Conservation (phyloP, 495 filamentous ascomycete genomes). For the Cetradonia linearis region DNA sequence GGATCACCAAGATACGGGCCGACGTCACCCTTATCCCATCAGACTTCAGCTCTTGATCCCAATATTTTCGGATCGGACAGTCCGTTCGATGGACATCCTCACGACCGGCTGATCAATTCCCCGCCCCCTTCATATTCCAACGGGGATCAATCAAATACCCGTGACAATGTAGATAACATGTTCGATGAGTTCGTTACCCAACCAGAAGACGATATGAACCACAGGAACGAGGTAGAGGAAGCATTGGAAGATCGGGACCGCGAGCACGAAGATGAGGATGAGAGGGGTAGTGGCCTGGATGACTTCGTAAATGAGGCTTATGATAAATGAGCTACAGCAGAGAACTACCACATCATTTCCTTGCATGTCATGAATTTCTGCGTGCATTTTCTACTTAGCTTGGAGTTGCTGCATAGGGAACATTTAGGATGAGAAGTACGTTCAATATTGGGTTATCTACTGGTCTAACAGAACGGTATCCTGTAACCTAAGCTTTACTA, state of each 20-base stretch:
- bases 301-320: constrained; percentile 16
- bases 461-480: background rate
- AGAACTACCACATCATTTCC: background rate
- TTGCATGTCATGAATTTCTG: constrained; percentile 3
- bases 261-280: constrained; percentile 24
- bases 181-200: constrained; percentile 26
- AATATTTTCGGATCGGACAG: constrained; percentile 21
- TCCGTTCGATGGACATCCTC: constrained; percentile 19
- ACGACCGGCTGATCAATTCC: constrained; percentile 13
- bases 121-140: constrained; percentile 12
- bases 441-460: background rate
- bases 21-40: constrained; percentile 20
- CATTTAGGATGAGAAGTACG: constrained; percentile 2
- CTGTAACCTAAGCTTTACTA: background rate
- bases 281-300: constrained; percentile 9
- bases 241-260: constrained; percentile 23
- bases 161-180: constrained; percentile 22
- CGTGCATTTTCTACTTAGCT: constrained; percentile 7
- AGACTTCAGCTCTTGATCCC: constrained; percentile 19
- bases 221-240: constrained; percentile 24
- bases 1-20: constrained; percentile 23
- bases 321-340: constrained; percentile 6
- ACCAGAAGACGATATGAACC: constrained; percentile 22
- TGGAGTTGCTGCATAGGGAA: constrained; percentile 13
- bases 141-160: constrained; percentile 7